Percentiles rank a stretch among this genome's conserved stretches.
phyloP scores from a whole-genome alignment of 2,329 filamentous ascomycete genomes.

The Pseudogymnoascus sp. region DNA sequence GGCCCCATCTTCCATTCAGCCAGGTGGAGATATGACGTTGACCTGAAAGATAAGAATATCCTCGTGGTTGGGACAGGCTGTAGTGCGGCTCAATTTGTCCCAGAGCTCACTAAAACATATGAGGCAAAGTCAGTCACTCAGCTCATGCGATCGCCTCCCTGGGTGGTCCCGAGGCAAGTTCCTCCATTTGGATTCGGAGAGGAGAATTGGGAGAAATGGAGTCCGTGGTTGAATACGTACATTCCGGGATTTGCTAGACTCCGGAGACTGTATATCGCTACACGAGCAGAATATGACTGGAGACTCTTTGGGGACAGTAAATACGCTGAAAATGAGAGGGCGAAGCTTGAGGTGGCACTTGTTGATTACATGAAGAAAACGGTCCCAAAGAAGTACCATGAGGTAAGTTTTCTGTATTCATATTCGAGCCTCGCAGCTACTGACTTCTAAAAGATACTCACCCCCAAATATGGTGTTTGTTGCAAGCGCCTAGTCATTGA shows the following conservation, averaged over 20 bases:
- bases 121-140: constrained; percentile 51
- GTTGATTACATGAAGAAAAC: constrained; percentile 41
- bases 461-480: constrained; percentile 50
- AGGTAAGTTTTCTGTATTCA: constrained; percentile 22
- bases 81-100: constrained; percentile 51
- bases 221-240: constrained; percentile 38
- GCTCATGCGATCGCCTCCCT: constrained; percentile 52
- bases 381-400: constrained; percentile 50
- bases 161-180: constrained; percentile 41
- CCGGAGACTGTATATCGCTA: constrained; percentile 38
- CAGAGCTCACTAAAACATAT: constrained; percentile 39
- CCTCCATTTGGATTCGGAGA: constrained; percentile 32
- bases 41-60: constrained; percentile 49
- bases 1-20: constrained; percentile 54
- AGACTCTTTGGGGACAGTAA: constrained; percentile 40
- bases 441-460: constrained; percentile 36
- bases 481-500: constrained; percentile 54
- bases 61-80: constrained; percentile 54
- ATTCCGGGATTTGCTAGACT: constrained; percentile 42
- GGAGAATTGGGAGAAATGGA: constrained; percentile 41
- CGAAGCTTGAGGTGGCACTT: constrained; percentile 36
- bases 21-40: constrained; percentile 47
- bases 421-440: neutral
- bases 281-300: constrained; percentile 39
- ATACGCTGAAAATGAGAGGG: constrained; percentile 36